Evolutionary conservation across 192 early-diverging fungal genomes (phyloP).

Genomic region (Gaertneriomyces sp.): DNA sequence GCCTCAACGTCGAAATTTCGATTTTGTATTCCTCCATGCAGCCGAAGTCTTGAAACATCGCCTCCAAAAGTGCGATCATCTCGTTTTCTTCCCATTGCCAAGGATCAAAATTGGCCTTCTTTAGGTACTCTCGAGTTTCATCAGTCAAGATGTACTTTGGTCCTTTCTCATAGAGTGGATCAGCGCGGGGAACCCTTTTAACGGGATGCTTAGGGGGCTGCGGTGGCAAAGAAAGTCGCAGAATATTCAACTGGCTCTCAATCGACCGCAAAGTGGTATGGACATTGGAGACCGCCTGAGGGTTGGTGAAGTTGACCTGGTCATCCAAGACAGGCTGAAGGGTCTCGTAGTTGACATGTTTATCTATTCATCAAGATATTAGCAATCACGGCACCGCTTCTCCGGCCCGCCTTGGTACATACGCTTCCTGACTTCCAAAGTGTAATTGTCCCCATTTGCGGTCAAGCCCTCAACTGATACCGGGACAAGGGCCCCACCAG

Average conservation of each 20-base stretch:
- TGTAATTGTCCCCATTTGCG: not conserved
- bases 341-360: not conserved
- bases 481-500: constrained; percentile 1
- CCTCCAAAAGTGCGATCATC: constrained; percentile 37
- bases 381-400: not conserved
- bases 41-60: constrained; percentile 45
- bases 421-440: no score
- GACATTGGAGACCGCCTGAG: no score
- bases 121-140: constrained; percentile 33
- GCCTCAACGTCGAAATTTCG: constrained; percentile 27
- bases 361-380: not conserved
- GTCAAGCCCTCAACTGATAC: not conserved
- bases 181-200: constrained; percentile 1
- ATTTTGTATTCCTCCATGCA: constrained; percentile 43
- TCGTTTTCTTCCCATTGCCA: constrained; percentile 44
- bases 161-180: constrained; percentile 13
- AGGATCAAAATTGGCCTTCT: constrained; percentile 42
- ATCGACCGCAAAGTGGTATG: no score
- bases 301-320: no score
- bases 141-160: constrained; percentile 14
- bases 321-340: no score
- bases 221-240: not conserved
- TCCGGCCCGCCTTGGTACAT: no score
- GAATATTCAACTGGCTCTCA: no score
- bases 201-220: not conserved